phyloP scores from a whole-genome alignment of 345 rosid genomes.

The Aquilaria malaccensis region DNA sequence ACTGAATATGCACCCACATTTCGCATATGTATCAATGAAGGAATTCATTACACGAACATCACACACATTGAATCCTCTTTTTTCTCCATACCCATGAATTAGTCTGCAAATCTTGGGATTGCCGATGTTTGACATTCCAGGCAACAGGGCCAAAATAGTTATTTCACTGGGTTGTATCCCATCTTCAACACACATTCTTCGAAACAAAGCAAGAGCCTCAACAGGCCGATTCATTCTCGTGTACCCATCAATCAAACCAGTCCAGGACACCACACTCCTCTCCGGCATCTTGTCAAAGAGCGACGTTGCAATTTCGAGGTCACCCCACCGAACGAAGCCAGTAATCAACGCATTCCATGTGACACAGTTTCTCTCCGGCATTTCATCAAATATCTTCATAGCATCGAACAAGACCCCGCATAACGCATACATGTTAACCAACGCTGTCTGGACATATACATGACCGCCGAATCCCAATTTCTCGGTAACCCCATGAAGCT shows the following conservation, averaged over 20 bases:
- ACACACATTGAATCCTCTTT: slow-evolving; percentile 40
- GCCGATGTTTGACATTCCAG: slow-evolving; percentile 48
- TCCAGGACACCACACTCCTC: slow-evolving; percentile 72
- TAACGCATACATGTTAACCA: slow-evolving; percentile 37
- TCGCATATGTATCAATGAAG: slow-evolving; percentile 61
- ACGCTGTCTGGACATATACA: slow-evolving; percentile 65
- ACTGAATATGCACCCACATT: slow-evolving; percentile 63
- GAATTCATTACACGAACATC: slow-evolving; percentile 66
- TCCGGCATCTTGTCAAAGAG: slow-evolving; percentile 60
- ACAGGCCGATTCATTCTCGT: slow-evolving; percentile 32
- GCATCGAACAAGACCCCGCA: slow-evolving; percentile 27
- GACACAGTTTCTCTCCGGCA: slow-evolving; percentile 53
- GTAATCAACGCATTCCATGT: slow-evolving; percentile 84
- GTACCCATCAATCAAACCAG: slow-evolving; percentile 73
- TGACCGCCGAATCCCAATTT: slow-evolving; percentile 57
- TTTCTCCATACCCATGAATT: slow-evolving; percentile 55
- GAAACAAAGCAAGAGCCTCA: slow-evolving; percentile 61
- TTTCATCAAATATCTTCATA: slow-evolving; percentile 51
- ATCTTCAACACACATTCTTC: slow-evolving; percentile 50
- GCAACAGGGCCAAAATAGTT: slow-evolving; percentile 60
- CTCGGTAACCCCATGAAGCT: slow-evolving; percentile 47
- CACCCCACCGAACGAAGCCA: slow-evolving; percentile 54
- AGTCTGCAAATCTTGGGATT: slow-evolving; percentile 40
- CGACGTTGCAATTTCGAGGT: slow-evolving; percentile 45
- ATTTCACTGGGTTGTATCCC: slow-evolving; percentile 49